These are phyloP conservation scores for Geranium incanum DNA, from an alignment of 441 rosid species.

Conservation along the genomic window DNA sequence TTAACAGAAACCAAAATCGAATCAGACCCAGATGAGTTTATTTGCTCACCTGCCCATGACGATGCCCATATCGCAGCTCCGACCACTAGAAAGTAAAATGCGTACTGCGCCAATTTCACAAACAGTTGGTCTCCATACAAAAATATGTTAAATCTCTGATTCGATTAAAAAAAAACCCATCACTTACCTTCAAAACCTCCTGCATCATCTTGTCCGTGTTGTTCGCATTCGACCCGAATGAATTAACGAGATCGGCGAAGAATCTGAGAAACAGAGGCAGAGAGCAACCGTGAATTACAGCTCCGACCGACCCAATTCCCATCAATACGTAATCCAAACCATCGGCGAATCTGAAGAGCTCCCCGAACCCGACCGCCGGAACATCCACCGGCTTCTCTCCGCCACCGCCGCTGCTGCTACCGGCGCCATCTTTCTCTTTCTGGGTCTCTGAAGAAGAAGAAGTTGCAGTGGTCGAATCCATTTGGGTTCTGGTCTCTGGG, in stretches of 20 bases:
- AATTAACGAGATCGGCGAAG: slow-evolving; percentile 98
- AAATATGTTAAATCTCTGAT: neutral
- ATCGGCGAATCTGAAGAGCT: slow-evolving; percentile 96
- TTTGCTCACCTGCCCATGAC: slow-evolving; percentile 89
- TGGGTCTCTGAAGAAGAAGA: neutral
- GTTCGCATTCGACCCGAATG: slow-evolving; percentile 89
- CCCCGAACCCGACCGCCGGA: slow-evolving; percentile 53
- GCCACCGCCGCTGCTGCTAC: slow-evolving; percentile 9
- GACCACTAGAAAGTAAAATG: slow-evolving; percentile 89
- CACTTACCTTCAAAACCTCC: slow-evolving; percentile 80
- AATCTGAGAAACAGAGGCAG: slow-evolving; percentile 87
- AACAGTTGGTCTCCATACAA: neutral
- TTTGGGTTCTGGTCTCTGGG: slow-evolving; percentile 18
- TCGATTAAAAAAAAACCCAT: neutral
- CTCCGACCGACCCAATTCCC: slow-evolving; percentile 95
- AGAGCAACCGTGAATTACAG: slow-evolving; percentile 89
- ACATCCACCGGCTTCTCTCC: slow-evolving; percentile 51
- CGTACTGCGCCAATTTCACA: slow-evolving; percentile 53
- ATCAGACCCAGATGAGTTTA: slow-evolving; percentile 16
- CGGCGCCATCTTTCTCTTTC: slow-evolving; percentile 8
- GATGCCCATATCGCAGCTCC: slow-evolving; percentile 99
- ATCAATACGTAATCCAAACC: slow-evolving; percentile 82
- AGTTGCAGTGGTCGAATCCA: slow-evolving; percentile 10
- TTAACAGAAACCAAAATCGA: slow-evolving; percentile 12
- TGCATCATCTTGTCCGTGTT: slow-evolving; percentile 90